These are phyloP conservation scores for Draba incana DNA, from an alignment of 345 rosid genomes.

Conservation along the genomic window DNA sequence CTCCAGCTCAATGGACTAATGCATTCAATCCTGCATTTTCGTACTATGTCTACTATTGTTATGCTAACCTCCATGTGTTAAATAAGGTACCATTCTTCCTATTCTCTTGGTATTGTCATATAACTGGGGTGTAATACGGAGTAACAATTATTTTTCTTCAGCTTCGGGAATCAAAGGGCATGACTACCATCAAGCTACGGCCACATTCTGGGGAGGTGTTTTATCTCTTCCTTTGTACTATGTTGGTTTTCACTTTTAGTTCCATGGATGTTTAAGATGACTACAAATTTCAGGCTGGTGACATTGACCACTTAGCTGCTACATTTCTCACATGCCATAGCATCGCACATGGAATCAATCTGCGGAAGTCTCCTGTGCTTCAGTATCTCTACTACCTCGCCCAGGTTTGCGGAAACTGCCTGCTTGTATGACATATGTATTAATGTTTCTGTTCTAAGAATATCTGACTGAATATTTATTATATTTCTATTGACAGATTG, in stretches of 20 bases:
- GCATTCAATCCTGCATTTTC: conserved; percentile 96
- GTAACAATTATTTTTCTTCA: conserved; percentile 37
- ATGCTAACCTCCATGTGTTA: conserved; percentile 89
- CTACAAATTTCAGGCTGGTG: conserved; percentile 81
- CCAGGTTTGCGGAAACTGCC: conserved; percentile 56
- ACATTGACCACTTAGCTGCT: conserved; percentile 98
- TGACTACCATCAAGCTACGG: conserved; percentile 93
- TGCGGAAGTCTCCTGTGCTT: conserved; percentile 99
- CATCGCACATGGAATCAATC: conserved; percentile 96
- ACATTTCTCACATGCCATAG: conserved; percentile 92
- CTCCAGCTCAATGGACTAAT: conserved; percentile 98
- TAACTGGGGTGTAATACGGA: conserved; percentile 22
- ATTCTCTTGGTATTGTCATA: conserved; percentile 11
- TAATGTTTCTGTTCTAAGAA: conserved; percentile 5
- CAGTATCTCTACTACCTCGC: conserved; percentile 97
- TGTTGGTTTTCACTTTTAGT: background rate
- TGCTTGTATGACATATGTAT: background rate
- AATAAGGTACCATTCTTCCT: conserved; percentile 66
- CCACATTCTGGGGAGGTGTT: conserved; percentile 98
- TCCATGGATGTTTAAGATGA: conserved; percentile 24
- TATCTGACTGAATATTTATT: conserved; percentile 31
- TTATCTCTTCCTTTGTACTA: background rate
- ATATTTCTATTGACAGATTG: conserved; percentile 64
- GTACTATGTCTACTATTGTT: conserved; percentile 92
- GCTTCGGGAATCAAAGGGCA: conserved; percentile 99